A percentile compares a stretch with the other conserved stretches of the same genome.
Conservation (phyloP, 139 green algal species). For the Chlamydomonas sp. region DNA sequence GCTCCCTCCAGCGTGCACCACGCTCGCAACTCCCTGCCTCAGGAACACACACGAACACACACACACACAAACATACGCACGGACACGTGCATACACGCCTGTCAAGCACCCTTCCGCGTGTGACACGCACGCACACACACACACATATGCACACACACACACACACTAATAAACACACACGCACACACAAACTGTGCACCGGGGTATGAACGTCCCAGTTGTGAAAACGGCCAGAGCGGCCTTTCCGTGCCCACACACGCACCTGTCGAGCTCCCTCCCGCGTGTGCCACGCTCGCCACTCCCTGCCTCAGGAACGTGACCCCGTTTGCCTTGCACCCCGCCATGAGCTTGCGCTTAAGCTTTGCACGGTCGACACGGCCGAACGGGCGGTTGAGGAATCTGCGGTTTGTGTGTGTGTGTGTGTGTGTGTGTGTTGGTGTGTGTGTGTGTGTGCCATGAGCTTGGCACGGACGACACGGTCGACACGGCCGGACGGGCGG, state of each 20-base stretch:
- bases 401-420: slow-evolving; percentile 25
- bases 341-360: slow-evolving; percentile 84
- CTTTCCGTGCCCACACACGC: too few species aligned
- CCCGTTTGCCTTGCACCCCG: not conserved
- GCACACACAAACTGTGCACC: too few species aligned
- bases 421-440: not conserved
- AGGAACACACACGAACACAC: too few species aligned
- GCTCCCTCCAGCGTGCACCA: slow-evolving; percentile 44
- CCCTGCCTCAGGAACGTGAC: slow-evolving; percentile 45
- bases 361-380: slow-evolving; percentile 80
- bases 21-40: slow-evolving; percentile 47
- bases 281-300: slow-evolving; percentile 57
- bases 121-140: too few species aligned
- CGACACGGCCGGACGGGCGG: slow-evolving; percentile 84
- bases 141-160: too few species aligned
- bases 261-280: slow-evolving; percentile 36
- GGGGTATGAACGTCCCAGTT: too few species aligned
- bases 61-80: too few species aligned
- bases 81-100: too few species aligned
- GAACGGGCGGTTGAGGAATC: slow-evolving; percentile 79
- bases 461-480: slow-evolving; percentile 84
- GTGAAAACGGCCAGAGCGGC: too few species aligned
- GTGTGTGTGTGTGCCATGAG: too few species aligned
- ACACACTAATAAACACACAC: too few species aligned
- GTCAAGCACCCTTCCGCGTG: too few species aligned